phyloP scores from a whole-genome alignment of 495 filamentous ascomycete genomes.

The Tuber aestivum region DNA sequence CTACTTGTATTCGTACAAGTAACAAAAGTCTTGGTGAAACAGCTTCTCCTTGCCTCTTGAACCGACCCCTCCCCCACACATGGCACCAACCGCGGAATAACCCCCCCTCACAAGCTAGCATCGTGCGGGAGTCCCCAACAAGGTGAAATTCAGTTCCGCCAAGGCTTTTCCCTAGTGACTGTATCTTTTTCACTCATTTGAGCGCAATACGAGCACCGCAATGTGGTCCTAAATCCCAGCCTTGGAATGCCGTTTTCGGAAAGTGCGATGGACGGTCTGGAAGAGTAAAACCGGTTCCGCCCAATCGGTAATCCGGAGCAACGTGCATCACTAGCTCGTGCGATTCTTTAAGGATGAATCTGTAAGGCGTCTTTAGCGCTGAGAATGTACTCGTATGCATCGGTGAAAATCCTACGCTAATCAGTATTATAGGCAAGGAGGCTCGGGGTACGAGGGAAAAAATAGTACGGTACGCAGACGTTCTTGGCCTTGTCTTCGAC shows the following conservation, averaged over 20 bases:
- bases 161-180: no score
- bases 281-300: constrained; percentile 58
- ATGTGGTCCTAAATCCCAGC: constrained; percentile 61
- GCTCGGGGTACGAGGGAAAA: constrained; percentile 1
- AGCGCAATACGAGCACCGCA: no score
- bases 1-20: no score
- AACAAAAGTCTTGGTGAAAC: no score
- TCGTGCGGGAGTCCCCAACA: no score
- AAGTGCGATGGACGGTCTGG: constrained; percentile 42
- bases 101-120: no score
- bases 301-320: constrained; percentile 54
- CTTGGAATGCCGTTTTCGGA: constrained; percentile 45
- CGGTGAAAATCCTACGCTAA: constrained; percentile 46
- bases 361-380: constrained; percentile 49
- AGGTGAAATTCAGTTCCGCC: no score
- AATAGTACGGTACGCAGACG: constrained; percentile 10
- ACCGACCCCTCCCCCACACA: no score
- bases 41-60: no score
- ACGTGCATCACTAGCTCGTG: constrained; percentile 56
- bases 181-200: constrained; percentile 57
- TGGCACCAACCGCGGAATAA: no score
- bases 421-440: background rate
- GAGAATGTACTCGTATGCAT: constrained; percentile 48
- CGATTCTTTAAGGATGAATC: constrained; percentile 48
- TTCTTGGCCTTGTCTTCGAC: constrained; percentile 3